phyloP scores from a whole-genome alignment of 2,329 filamentous ascomycete genomes.

The Hysterium pulicare region DNA sequence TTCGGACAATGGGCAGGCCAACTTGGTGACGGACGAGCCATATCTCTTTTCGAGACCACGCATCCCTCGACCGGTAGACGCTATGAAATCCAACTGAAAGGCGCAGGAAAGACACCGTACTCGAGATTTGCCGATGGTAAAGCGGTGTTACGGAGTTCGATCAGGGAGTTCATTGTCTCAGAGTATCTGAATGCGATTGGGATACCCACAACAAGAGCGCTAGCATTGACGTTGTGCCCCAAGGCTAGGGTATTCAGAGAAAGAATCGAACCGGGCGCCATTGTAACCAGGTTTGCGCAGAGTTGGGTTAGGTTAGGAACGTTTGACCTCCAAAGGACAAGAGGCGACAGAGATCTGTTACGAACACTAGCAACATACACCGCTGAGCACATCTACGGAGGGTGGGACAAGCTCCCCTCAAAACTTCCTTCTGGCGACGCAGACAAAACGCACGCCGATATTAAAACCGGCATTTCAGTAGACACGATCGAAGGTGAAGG shows the following conservation, averaged over 20 bases:
- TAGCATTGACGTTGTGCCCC: slow-evolving; percentile 76
- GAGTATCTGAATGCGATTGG: slow-evolving; percentile 81
- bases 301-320: slow-evolving; percentile 92
- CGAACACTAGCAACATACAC: slow-evolving; percentile 76
- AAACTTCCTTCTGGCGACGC: slow-evolving; percentile 48
- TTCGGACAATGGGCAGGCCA: slow-evolving; percentile 94
- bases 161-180: slow-evolving; percentile 89
- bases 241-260: slow-evolving; percentile 73
- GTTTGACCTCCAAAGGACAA: slow-evolving; percentile 83
- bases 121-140: slow-evolving; percentile 95
- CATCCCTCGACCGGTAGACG: slow-evolving; percentile 68
- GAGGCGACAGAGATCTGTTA: slow-evolving; percentile 73
- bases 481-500: slow-evolving; percentile 64
- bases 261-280: slow-evolving; percentile 80
- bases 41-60: slow-evolving; percentile 86
- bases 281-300: slow-evolving; percentile 87
- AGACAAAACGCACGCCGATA: slow-evolving; percentile 46
- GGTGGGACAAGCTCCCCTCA: slow-evolving; percentile 79
- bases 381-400: slow-evolving; percentile 80
- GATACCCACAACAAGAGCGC: slow-evolving; percentile 81
- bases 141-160: slow-evolving; percentile 86
- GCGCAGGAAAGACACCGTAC: slow-evolving; percentile 89
- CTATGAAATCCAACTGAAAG: slow-evolving; percentile 93
- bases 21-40: slow-evolving; percentile 89
- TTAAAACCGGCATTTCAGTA: slow-evolving; percentile 49